Evolutionary conservation across 2,329 filamentous ascomycete genomes (phyloP), one percentile per base, ranked within the genome.

Genomic region (Sporothrix dimorphospora): DNA sequence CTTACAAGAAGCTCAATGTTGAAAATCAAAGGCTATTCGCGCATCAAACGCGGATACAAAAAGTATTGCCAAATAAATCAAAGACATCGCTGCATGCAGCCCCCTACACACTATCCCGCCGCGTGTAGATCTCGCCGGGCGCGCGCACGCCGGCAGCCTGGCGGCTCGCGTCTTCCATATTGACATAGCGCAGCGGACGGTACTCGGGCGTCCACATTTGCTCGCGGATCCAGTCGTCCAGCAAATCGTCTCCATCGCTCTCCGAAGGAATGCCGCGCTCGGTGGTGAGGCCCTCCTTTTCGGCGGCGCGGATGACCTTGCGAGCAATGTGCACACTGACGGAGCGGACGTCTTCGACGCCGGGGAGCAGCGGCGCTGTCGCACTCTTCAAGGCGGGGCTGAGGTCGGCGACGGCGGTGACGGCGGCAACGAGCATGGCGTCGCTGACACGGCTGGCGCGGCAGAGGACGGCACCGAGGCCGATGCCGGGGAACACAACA

Each of bases 401-500:
- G 72, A 91, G 84, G 4, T 86, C 86, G 0, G 92, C 90, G 0
- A 97, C 87, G 2, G 90, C 92, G 77, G 91, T 87, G 3, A 92
- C 90, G 0, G 94, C 94, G 0, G 92, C 92, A 0, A 97, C 92
- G 14, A 97, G 88, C 89, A 97, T 94, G 74, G 88, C 87, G 74
- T 94, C 90, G 0, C 91, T 92, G 38, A 97, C 81, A 0, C 90
- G 84, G 14, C 83, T 85, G 2, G 91, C 85, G 16, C 92, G 89
- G 34, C 86, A 90, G 1, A 97, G 86, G 0, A 97, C 88, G 8
- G 88, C 88, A 12, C 93, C 94, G 0, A 97, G 89, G 0, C 93
- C 94, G 72, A 97, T 95, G 0, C 93, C 93, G 0, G 94, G 94
- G 80, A 97, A 97, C 19, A 91, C 91, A 45, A 92, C 92, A 0